Evolutionary conservation across 257 asterid species (phyloP).

Genomic region (Jacaranda copaia): DNA sequence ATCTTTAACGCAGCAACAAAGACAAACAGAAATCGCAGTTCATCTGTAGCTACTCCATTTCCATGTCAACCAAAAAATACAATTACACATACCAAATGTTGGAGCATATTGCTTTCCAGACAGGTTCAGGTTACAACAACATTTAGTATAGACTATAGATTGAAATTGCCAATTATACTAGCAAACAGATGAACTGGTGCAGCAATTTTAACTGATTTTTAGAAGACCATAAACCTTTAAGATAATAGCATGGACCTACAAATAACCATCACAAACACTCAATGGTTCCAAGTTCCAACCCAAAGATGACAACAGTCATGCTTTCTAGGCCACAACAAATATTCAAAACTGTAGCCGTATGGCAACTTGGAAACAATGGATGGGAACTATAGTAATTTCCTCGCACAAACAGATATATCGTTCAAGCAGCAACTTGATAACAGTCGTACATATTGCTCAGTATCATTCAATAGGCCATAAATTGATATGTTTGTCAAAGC

Average conservation of each 20-base stretch:
- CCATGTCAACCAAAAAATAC: constrained; percentile 23
- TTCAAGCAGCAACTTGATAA: constrained; percentile 11
- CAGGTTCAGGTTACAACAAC: neutral
- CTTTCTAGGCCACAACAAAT: constrained; percentile 6
- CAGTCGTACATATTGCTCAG: constrained; percentile 7
- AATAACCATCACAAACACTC: too few relatives aligned
- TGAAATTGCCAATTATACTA: constrained; percentile 9
- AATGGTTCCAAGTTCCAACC: neutral
- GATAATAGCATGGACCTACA: neutral
- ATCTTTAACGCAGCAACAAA: constrained; percentile 35
- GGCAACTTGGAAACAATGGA: neutral
- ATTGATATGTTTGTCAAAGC: neutral
- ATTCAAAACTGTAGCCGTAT: neutral
- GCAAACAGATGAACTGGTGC: constrained; percentile 21
- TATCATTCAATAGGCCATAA: constrained; percentile 3
- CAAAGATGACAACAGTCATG: neutral
- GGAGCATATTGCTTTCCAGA: constrained; percentile 10
- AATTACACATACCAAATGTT: constrained; percentile 2
- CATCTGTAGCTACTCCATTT: constrained; percentile 15
- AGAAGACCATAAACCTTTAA: neutral
- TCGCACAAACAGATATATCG: neutral
- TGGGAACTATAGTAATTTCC: constrained; percentile 1
- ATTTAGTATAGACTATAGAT: neutral
- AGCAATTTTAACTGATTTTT: neutral
- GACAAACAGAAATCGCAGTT: constrained; percentile 13